Percentiles rank a stretch among this genome's conserved stretches.
These are phyloP conservation scores for Taphrina communis DNA, from an alignment of 1,139 yeast species.

Conservation along the genomic window DNA sequence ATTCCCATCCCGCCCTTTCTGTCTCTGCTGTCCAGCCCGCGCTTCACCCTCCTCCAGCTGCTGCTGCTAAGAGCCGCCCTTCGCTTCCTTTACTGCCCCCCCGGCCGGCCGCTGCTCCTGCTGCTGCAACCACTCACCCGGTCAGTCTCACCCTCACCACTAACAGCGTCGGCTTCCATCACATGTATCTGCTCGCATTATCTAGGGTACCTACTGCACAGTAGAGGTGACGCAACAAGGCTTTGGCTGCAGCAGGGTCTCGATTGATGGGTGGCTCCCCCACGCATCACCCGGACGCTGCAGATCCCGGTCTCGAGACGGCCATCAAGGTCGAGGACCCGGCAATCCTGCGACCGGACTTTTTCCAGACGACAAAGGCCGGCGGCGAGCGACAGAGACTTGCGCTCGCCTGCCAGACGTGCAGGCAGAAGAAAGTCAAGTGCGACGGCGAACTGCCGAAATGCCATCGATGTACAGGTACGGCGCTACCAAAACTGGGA, in stretches of 20 bases:
- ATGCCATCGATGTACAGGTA: conserved; percentile 34
- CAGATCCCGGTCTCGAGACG: background rate
- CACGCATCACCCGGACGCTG: background rate
- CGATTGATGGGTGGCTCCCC: conserved; percentile 8
- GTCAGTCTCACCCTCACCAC: background rate
- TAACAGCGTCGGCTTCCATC: no score
- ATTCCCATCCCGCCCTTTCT: no score
- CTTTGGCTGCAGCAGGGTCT: background rate
- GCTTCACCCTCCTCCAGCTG: background rate
- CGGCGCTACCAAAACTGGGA: no score
- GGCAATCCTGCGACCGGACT: conserved; percentile 19
- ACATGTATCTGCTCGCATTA: no score
- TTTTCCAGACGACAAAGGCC: conserved; percentile 40
- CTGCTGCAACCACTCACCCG: background rate
- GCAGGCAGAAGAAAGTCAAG: conserved; percentile 40
- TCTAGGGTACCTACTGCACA: no score
- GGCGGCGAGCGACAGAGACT: conserved; percentile 43
- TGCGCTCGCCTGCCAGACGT: conserved; percentile 42
- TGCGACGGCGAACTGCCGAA: conserved; percentile 41
- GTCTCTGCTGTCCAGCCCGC: background rate
- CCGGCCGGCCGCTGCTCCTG: background rate
- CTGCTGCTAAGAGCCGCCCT: no score
- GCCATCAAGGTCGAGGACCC: conserved; percentile 33
- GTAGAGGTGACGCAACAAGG: no score
- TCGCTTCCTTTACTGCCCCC: background rate